Evolutionary conservation across 768 basidiomycete species (phyloP).

Genomic region (Podaxis sp.): DNA sequence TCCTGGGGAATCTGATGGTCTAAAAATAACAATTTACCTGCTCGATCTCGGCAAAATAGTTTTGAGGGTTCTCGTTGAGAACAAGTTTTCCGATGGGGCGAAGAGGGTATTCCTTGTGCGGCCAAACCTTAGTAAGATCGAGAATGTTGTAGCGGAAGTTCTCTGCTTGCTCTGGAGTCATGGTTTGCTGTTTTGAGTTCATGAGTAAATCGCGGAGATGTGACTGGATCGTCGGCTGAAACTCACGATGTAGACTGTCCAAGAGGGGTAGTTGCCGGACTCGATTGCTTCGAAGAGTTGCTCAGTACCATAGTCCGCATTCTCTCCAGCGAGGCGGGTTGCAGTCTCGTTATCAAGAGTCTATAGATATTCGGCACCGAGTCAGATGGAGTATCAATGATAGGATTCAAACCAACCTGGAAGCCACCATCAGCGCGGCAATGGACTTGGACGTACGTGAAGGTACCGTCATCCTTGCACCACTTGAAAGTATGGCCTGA

Average conservation of each 20-base stretch:
- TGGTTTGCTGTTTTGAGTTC: constrained; percentile 65
- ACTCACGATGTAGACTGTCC: constrained; percentile 84
- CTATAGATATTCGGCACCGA: constrained; percentile 31
- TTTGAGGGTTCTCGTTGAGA: constrained; percentile 73
- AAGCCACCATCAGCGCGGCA: constrained; percentile 76
- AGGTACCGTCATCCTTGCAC: constrained; percentile 80
- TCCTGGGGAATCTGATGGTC: constrained; percentile 16
- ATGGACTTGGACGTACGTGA: constrained; percentile 88
- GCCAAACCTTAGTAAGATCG: constrained; percentile 91
- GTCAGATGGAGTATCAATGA: constrained; percentile 1
- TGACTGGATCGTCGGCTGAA: not conserved
- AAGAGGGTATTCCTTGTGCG: constrained; percentile 86
- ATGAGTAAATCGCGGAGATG: not conserved
- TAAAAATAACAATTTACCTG: constrained; percentile 52
- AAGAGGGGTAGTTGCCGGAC: constrained; percentile 74
- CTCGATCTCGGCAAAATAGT: constrained; percentile 96
- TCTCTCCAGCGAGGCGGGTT: constrained; percentile 61
- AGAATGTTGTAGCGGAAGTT: constrained; percentile 87
- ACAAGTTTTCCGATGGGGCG: constrained; percentile 86
- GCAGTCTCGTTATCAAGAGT: constrained; percentile 74
- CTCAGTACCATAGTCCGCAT: constrained; percentile 85
- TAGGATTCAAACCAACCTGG: constrained; percentile 48
- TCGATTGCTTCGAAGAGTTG: constrained; percentile 83
- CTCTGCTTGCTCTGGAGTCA: constrained; percentile 92
- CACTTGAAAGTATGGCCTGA: constrained; percentile 92